phyloP scores from a whole-genome alignment of 352 stramenopile genomes.

The Plasmopara muralis region DNA sequence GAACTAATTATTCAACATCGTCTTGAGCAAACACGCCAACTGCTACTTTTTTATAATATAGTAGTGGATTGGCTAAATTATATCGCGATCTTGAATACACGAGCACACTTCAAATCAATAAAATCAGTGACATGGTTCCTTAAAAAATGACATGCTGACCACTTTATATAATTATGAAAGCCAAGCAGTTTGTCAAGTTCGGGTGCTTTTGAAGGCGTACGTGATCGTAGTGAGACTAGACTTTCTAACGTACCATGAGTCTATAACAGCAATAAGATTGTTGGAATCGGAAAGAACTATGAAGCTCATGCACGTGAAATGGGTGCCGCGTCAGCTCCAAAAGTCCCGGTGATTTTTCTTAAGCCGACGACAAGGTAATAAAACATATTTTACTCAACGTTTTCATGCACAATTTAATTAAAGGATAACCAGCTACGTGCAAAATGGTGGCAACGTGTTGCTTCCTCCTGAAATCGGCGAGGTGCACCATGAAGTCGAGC shows the following conservation, averaged over 20 bases:
- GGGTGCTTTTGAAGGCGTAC: slow-evolving; percentile 18
- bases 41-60: too few relatives aligned
- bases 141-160: slow-evolving; percentile 7
- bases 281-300: slow-evolving; percentile 84
- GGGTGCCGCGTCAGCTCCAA: slow-evolving; percentile 49
- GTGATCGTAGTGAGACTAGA: not conserved
- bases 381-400: not conserved
- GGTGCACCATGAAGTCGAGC: slow-evolving; percentile 82
- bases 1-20: too few relatives aligned
- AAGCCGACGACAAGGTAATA: slow-evolving; percentile 62
- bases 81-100: too few relatives aligned
- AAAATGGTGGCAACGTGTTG: slow-evolving; percentile 49
- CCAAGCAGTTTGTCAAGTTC: slow-evolving; percentile 49
- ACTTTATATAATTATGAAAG: slow-evolving; percentile 20
- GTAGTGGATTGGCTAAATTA: too few relatives aligned
- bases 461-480: slow-evolving; percentile 61
- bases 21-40: too few relatives aligned
- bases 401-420: not conserved
- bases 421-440: slow-evolving; percentile 39
- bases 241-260: not conserved
- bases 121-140: slow-evolving; percentile 3
- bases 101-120: slow-evolving; percentile 4
- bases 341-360: slow-evolving; percentile 75
- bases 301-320: slow-evolving; percentile 77
- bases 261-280: slow-evolving; percentile 62